Evolutionary conservation across 1,284 basidiomycete species (phyloP), one percentile per base, ranked within the genome.

Genomic region (Ustilago curta): DNA sequence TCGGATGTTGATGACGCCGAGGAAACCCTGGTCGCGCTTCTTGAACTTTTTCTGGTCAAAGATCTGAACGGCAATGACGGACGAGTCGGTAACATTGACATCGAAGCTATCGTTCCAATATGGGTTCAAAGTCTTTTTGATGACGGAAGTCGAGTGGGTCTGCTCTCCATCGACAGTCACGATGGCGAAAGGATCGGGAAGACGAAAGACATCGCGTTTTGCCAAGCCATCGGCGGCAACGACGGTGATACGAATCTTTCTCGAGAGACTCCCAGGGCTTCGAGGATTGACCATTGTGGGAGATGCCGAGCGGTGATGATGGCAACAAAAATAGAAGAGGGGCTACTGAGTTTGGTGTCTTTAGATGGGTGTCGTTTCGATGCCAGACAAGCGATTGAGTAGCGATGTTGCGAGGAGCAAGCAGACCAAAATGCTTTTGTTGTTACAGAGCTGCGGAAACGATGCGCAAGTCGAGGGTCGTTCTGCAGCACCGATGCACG

Each of bases 31-130:
- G 85, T 97, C 94, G 86, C 91, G 91, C 86, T 93, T 89, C 88
- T 96, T 97, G 87, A 97, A 97, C 87, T 96, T 97, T 86, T 93
- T 91, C 87, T 97, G 95, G 86, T 97, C 95, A 80, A 97, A 97
- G 82, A 97, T 94, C 86, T 97, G 95, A 3, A 97, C 93, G 4
- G 93, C 92, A 45, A 97, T 89, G 50, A 95, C 91, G 27, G 93
- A 95, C 4, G 92, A 92, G 82, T 96, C 94, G 85, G 91, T 93
- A 83, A 96, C 94, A 51, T 89, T 91, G 59, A 84, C 70, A 40
- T 84, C 83, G 52, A 84, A 84, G 55, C 76, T 78, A 62, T 84
- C 83, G 55, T 82, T 84, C 83, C 83, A 84, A 66, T 84, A 84
- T 6, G 83, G 83, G 73, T 84, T 84, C 37, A 84, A 63, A 8